Evolutionary conservation across 2,329 filamentous ascomycete genomes (phyloP).

Genomic region (Monosporascus sp.): DNA sequence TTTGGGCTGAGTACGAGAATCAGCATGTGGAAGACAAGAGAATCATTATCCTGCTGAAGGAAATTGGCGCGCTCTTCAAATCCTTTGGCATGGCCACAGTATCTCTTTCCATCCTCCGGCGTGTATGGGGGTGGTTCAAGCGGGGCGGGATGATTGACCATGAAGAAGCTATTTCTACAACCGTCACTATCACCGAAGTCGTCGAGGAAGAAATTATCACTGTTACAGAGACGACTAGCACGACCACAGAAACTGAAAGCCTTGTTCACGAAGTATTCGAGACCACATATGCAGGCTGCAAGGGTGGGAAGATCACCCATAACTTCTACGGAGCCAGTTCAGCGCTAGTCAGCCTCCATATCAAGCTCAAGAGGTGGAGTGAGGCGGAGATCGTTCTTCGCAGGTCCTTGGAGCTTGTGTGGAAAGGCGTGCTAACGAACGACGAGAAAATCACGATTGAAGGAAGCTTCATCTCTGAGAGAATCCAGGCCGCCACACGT

Average conservation of each 20-base stretch:
- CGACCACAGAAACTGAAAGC: conserved; percentile 28
- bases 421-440: conserved; percentile 29
- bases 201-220: conserved; percentile 33
- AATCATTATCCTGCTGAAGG: conserved; percentile 29
- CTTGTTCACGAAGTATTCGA: conserved; percentile 30
- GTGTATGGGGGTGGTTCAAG: conserved; percentile 35
- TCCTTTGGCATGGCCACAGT: conserved; percentile 28
- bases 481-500: conserved; percentile 25
- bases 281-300: conserved; percentile 29
- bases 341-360: conserved; percentile 28
- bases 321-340: conserved; percentile 30
- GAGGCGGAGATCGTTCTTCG: conserved; percentile 30
- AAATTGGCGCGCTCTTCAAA: conserved; percentile 29
- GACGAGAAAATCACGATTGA: conserved; percentile 24
- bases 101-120: conserved; percentile 29
- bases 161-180: conserved; percentile 29
- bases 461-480: conserved; percentile 27
- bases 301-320: conserved; percentile 25
- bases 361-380: conserved; percentile 26
- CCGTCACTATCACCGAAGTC: conserved; percentile 32
- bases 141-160: conserved; percentile 23
- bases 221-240: conserved; percentile 27
- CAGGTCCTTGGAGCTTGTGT: conserved; percentile 31
- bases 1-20: conserved; percentile 36
- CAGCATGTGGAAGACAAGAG: conserved; percentile 24